Conservation (phyloP, 2,329 filamentous ascomycete species). For the Nemania bipapillata region DNA sequence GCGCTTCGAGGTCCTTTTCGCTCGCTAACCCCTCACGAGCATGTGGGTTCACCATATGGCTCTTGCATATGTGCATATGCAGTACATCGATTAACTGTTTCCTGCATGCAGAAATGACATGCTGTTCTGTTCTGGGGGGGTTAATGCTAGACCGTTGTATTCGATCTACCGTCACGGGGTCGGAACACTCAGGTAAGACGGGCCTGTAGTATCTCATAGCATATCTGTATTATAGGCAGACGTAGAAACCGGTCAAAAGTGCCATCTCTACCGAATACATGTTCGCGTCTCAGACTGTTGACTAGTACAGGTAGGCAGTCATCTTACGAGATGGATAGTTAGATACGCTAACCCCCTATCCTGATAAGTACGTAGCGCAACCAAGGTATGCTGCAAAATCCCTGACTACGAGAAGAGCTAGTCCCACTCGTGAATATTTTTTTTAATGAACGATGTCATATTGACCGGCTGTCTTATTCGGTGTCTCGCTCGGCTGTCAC, state of each 20-base stretch:
- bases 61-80: constrained; percentile 38
- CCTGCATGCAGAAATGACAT: constrained; percentile 35
- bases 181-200: constrained; percentile 28
- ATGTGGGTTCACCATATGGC: constrained; percentile 39
- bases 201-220: constrained; percentile 27
- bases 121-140: constrained; percentile 18
- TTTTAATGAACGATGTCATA: constrained; percentile 3
- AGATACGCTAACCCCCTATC: neutral
- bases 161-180: constrained; percentile 32
- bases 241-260: neutral
- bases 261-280: neutral
- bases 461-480: constrained; percentile 19
- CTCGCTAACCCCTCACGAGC: constrained; percentile 32
- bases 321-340: neutral
- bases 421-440: neutral
- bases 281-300: neutral
- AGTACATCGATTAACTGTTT: constrained; percentile 37
- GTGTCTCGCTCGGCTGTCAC: constrained; percentile 27
- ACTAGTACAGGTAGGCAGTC: neutral
- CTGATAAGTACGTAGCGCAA: neutral
- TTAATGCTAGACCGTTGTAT: constrained; percentile 24
- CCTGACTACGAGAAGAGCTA: no score
- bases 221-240: constrained; percentile 20
- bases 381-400: neutral
- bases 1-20: constrained; percentile 24